A percentile compares a stretch with the other conserved stretches of the same genome.
These are phyloP conservation scores for Curvularia hawaiiensis DNA, from an alignment of 2,329 filamentous ascomycete genomes.

Conservation along the genomic window DNA sequence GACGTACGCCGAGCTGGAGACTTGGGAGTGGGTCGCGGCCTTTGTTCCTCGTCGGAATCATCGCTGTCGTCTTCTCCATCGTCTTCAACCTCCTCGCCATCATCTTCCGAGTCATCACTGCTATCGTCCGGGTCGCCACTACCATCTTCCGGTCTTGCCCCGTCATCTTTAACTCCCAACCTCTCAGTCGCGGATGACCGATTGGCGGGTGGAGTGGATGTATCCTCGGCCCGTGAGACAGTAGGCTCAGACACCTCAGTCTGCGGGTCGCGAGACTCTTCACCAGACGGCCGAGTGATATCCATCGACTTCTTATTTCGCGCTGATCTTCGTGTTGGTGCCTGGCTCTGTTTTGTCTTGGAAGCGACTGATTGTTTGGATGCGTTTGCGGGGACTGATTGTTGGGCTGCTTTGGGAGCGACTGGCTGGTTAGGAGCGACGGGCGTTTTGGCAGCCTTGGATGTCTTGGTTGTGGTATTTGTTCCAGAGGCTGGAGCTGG, in stretches of 20 bases:
- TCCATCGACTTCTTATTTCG: background rate
- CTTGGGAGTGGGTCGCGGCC: no score
- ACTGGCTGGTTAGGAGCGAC: background rate
- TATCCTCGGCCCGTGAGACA: background rate
- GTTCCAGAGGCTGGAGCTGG: background rate
- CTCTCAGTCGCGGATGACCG: background rate
- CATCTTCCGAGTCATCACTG: background rate
- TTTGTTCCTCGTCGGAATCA: background rate
- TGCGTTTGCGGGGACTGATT: fast-evolving
- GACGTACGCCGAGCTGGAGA: no score
- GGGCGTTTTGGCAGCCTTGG: background rate
- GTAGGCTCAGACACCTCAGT: background rate
- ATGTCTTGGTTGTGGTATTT: background rate
- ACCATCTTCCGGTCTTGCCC: background rate
- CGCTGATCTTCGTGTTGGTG: background rate
- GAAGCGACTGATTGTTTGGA: no score
- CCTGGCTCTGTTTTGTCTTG: background rate
- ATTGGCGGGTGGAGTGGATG: background rate
- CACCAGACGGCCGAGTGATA: no score
- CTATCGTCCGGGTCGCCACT: background rate
- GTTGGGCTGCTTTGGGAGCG: background rate
- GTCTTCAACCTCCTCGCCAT: background rate
- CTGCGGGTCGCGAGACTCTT: background rate
- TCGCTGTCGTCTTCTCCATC: background rate
- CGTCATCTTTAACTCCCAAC: background rate